Conservation (phyloP, 2,329 filamentous ascomycete species). For the Diaporthe vexans region DNA sequence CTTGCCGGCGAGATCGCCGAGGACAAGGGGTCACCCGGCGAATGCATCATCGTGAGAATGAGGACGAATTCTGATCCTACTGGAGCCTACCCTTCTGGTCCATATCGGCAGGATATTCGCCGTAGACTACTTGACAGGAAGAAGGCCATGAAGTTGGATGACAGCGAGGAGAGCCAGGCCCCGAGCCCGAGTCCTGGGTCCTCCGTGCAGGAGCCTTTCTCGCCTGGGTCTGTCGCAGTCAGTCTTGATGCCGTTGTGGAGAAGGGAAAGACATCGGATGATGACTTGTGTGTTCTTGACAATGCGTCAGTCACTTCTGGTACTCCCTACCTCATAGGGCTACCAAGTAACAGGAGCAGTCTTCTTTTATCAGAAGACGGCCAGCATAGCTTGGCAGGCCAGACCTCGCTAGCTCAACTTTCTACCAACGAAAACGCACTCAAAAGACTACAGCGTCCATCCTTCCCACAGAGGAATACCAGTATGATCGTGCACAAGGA, state of each 20-base stretch:
- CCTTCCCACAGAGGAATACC: conserved; percentile 4
- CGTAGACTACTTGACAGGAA: neutral
- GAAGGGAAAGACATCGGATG: conserved; percentile 13
- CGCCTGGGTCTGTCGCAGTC: conserved; percentile 31
- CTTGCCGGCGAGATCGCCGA: conserved; percentile 36
- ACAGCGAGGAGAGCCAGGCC: conserved; percentile 13
- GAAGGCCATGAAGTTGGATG: neutral
- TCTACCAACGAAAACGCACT: neutral
- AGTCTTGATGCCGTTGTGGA: conserved; percentile 39
- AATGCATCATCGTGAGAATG: conserved; percentile 32
- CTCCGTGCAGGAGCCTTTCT: conserved; percentile 38
- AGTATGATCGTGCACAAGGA: conserved; percentile 22
- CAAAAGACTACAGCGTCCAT: conserved; percentile 1
- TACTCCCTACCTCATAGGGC: neutral
- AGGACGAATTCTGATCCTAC: neutral
- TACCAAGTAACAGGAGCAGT: neutral
- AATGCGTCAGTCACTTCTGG: neutral
- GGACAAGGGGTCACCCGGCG: neutral
- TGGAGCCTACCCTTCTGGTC: neutral
- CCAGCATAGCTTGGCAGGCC: neutral
- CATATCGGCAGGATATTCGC: neutral
- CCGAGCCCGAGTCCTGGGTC: conserved; percentile 16
- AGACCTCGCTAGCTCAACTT: neutral
- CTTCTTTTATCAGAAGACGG: neutral
- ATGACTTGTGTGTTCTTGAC: conserved; percentile 27